A percentile compares a stretch with the other conserved stretches of the same genome.
phyloP scores from a whole-genome alignment of 1,284 basidiomycete species.

The Volvariella volvacea region DNA sequence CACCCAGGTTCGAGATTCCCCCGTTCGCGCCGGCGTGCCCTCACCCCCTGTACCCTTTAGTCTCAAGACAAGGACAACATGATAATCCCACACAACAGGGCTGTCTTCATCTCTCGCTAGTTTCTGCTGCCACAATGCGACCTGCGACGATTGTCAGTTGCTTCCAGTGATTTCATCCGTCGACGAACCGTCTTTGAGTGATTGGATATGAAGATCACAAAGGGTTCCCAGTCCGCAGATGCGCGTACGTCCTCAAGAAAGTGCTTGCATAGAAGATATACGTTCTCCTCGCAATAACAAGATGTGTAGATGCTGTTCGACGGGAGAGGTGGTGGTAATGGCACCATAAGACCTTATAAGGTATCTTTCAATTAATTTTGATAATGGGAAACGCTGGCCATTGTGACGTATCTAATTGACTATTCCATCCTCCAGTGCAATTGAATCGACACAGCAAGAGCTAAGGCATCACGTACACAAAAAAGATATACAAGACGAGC shows the following conservation, averaged over 20 bases:
- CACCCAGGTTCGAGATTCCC: slow-evolving; percentile 35
- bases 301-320: slow-evolving; percentile 22
- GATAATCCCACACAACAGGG: slow-evolving; percentile 71
- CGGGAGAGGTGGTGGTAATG: slow-evolving; percentile 19
- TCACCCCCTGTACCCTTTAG: slow-evolving; percentile 12
- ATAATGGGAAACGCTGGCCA: too few species aligned
- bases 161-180: slow-evolving; percentile 3
- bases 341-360: not conserved
- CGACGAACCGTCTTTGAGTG: slow-evolving; percentile 41
- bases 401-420: too few species aligned
- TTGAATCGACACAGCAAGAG: too few species aligned
- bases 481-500: too few species aligned
- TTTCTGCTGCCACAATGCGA: slow-evolving; percentile 61
- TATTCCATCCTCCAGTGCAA: too few species aligned
- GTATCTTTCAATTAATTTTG: too few species aligned
- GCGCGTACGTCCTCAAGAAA: slow-evolving; percentile 29
- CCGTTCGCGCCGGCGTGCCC: not conserved
- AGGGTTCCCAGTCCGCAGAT: slow-evolving; percentile 38
- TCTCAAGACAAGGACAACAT: slow-evolving; percentile 55
- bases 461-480: too few species aligned
- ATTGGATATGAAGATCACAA: slow-evolving; percentile 65
- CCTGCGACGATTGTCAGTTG: slow-evolving; percentile 26
- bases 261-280: slow-evolving; percentile 48
- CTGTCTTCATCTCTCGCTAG: slow-evolving; percentile 24
- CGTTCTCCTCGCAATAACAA: slow-evolving; percentile 64